Evolutionary conservation across 306 rosid species (phyloP).

Genomic region (Inga leiocalycina): DNA sequence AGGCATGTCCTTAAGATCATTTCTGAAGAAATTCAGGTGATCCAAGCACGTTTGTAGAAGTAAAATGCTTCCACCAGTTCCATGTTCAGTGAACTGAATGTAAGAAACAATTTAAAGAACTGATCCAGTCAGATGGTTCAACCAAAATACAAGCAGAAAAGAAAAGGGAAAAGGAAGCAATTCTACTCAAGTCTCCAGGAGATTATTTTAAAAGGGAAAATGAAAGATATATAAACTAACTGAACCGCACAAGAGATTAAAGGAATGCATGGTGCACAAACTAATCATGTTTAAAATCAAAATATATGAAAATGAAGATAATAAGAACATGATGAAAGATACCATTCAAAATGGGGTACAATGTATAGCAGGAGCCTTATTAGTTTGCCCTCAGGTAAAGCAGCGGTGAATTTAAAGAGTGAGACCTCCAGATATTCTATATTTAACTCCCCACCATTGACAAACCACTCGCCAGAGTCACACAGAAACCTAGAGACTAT

Average conservation of each 20-base stretch:
- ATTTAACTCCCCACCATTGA: not conserved
- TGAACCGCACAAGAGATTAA: not conserved
- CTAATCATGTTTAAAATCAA: not conserved
- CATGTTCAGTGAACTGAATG: constrained; percentile 76
- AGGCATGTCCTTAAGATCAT: constrained; percentile 56
- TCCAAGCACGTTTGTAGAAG: constrained; percentile 85
- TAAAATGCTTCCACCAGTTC: constrained; percentile 79
- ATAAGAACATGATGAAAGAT: not conserved
- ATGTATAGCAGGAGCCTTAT: not conserved
- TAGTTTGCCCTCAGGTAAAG: not conserved
- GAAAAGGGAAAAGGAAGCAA: constrained; percentile 14
- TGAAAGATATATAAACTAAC: not conserved
- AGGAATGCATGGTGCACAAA: constrained; percentile 11
- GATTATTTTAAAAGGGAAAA: not conserved
- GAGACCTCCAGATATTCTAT: constrained; percentile 12
- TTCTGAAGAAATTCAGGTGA: constrained; percentile 50
- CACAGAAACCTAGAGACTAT: not conserved
- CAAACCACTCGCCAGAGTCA: not conserved
- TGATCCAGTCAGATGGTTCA: constrained; percentile 30
- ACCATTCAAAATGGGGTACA: not conserved
- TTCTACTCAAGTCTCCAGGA: constrained; percentile 5
- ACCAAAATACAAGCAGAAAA: not conserved
- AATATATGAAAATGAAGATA: not conserved
- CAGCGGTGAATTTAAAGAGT: not conserved
- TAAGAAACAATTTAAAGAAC: constrained; percentile 24